Evolutionary conservation across 805 yeast species (phyloP).

Genomic region (Spathaspora boniae): DNA sequence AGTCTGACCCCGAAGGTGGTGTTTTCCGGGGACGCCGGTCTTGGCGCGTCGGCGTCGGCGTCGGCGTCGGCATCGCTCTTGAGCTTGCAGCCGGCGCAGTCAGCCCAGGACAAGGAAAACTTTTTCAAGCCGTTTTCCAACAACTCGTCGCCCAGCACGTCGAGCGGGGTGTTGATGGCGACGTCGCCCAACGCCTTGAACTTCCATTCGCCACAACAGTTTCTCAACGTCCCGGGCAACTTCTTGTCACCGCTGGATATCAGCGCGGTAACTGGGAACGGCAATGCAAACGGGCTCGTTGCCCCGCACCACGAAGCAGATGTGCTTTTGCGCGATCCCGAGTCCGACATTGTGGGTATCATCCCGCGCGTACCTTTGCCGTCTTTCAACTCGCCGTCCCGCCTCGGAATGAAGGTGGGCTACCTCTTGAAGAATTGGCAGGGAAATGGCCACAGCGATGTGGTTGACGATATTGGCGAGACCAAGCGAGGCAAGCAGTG

Average conservation of each 20-base stretch:
- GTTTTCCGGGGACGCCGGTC: slow-evolving; percentile 22
- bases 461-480: neutral
- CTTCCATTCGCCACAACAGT: slow-evolving; percentile 38
- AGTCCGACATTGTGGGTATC: slow-evolving; percentile 52
- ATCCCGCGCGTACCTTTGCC: slow-evolving; percentile 62
- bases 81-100: neutral
- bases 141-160: slow-evolving; percentile 22
- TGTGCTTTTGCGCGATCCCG: slow-evolving; percentile 42
- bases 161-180: slow-evolving; percentile 15
- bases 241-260: slow-evolving; percentile 27
- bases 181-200: slow-evolving; percentile 31
- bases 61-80: neutral
- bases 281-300: slow-evolving; percentile 2
- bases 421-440: slow-evolving; percentile 48
- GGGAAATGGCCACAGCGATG: too few relatives aligned
- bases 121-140: slow-evolving; percentile 12
- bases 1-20: slow-evolving; percentile 52
- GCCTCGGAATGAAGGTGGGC: slow-evolving; percentile 70
- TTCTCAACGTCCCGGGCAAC: slow-evolving; percentile 28
- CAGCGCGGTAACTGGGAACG: too few relatives aligned
- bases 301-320: slow-evolving; percentile 14
- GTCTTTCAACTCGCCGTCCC: slow-evolving; percentile 63
- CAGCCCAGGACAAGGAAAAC: slow-evolving; percentile 5
- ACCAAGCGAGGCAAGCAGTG: slow-evolving; percentile 11
- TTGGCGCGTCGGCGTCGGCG: neutral